Evolutionary conservation across 2,329 filamentous ascomycete species (phyloP).

Genomic region (Aspergillus awamori): DNA sequence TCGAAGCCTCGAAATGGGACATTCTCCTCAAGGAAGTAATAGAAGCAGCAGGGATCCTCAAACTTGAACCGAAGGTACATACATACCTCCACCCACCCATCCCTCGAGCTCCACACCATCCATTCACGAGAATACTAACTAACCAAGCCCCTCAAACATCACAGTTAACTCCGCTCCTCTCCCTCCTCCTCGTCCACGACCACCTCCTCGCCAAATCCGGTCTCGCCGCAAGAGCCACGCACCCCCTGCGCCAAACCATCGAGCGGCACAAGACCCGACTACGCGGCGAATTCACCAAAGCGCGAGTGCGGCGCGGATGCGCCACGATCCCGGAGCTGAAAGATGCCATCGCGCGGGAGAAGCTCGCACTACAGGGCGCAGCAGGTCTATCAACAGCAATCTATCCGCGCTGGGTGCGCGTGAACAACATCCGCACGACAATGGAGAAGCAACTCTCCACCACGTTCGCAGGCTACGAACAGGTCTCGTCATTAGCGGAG

Average conservation of each 20-base stretch:
- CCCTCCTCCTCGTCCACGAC: constrained; percentile 84
- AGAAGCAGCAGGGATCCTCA: constrained; percentile 74
- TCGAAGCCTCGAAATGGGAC: constrained; percentile 91
- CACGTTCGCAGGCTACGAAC: constrained; percentile 69
- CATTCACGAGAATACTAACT: constrained; percentile 31
- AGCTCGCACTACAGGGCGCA: constrained; percentile 50
- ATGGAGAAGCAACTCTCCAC: constrained; percentile 71
- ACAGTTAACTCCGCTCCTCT: constrained; percentile 77
- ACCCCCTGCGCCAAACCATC: constrained; percentile 75
- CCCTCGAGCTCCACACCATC: no score
- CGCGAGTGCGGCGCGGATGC: constrained; percentile 71
- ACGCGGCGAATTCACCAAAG: constrained; percentile 78
- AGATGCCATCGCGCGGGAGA: constrained; percentile 37
- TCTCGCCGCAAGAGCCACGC: constrained; percentile 76
- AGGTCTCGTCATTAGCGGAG: constrained; percentile 59
- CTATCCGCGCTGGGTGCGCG: constrained; percentile 88
- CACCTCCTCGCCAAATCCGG: constrained; percentile 78
- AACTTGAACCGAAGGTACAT: constrained; percentile 79
- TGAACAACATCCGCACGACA: constrained; percentile 77
- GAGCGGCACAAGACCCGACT: constrained; percentile 81
- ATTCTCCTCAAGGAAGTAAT: constrained; percentile 84
- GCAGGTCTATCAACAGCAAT: constrained; percentile 23
- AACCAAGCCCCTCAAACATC: constrained; percentile 33
- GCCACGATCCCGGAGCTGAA: constrained; percentile 67
- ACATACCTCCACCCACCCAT: no score